Evolutionary conservation across 805 yeast genomes (phyloP).

Genomic region (Yamadazyma paraphyllophila): DNA sequence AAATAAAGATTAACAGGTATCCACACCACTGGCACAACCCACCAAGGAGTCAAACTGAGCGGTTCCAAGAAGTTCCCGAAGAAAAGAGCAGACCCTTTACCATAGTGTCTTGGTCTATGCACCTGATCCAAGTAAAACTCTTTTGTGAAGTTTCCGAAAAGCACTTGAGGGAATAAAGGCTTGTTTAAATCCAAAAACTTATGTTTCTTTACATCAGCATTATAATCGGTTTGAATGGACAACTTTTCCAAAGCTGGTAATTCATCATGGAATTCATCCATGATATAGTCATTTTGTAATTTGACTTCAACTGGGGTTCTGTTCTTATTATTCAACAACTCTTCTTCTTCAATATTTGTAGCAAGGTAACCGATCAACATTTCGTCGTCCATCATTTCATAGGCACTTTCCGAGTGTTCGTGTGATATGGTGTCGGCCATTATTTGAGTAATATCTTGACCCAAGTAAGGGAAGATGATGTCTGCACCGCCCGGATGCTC

Average conservation of each 20-base stretch:
- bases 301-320: slow-evolving; percentile 60
- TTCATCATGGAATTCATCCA: slow-evolving; percentile 50
- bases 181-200: slow-evolving; percentile 80
- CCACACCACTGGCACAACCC: slow-evolving; percentile 86
- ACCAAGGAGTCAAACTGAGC: slow-evolving; percentile 89
- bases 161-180: slow-evolving; percentile 80
- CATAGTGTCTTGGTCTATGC: slow-evolving; percentile 97
- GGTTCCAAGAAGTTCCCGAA: slow-evolving; percentile 97
- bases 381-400: slow-evolving; percentile 79
- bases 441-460: slow-evolving; percentile 65
- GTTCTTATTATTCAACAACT: slow-evolving; percentile 59
- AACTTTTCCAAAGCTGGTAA: slow-evolving; percentile 73
- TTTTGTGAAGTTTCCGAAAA: slow-evolving; percentile 71
- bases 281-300: slow-evolving; percentile 28
- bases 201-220: slow-evolving; percentile 69
- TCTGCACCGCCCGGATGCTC: slow-evolving; percentile 74
- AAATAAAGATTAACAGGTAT: slow-evolving; percentile 71
- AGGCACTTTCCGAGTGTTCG: slow-evolving; percentile 80
- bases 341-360: slow-evolving; percentile 71
- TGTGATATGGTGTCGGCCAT: slow-evolving; percentile 73
- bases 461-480: slow-evolving; percentile 55
- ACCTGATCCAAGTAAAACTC: slow-evolving; percentile 94
- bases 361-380: slow-evolving; percentile 83
- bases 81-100: slow-evolving; percentile 92
- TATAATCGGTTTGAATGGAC: slow-evolving; percentile 74